Evolutionary conservation across 2,329 filamentous ascomycete genomes (phyloP).

Genomic region (Monosporascus sp.): DNA sequence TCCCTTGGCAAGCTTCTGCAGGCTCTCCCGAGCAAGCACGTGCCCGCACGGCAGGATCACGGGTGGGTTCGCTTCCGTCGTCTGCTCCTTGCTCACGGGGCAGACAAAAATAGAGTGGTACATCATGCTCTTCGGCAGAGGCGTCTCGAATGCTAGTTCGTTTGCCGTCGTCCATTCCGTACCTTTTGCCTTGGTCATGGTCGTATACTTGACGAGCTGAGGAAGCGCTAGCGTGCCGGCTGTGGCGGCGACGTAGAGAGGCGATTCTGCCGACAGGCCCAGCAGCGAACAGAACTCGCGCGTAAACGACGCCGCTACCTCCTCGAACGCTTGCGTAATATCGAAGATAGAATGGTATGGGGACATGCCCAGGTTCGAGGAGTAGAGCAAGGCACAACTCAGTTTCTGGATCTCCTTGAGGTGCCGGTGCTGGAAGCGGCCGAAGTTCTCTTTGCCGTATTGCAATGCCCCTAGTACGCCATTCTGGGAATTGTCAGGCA

Average conservation of each 20-base stretch:
- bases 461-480: constrained; percentile 61
- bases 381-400: constrained; percentile 73
- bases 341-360: constrained; percentile 79
- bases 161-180: constrained; percentile 93
- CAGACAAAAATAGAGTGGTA: constrained; percentile 99
- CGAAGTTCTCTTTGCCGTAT: constrained; percentile 73
- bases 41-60: constrained; percentile 98
- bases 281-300: constrained; percentile 91
- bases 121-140: constrained; percentile 53
- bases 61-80: constrained; percentile 84
- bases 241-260: constrained; percentile 86
- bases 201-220: constrained; percentile 79
- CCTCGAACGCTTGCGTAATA: constrained; percentile 69
- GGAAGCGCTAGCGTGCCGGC: constrained; percentile 90
- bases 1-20: constrained; percentile 74
- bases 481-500: constrained; percentile 44
- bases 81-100: constrained; percentile 94
- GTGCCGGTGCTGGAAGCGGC: constrained; percentile 68
- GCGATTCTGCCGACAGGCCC: constrained; percentile 83
- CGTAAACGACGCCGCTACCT: constrained; percentile 82
- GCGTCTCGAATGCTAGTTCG: constrained; percentile 76
- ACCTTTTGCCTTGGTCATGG: constrained; percentile 79
- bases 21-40: constrained; percentile 79
- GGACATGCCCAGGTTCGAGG: constrained; percentile 65
- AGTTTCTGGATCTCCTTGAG: constrained; percentile 75